Evolutionary conservation across 176 grass and related monocot genomes (phyloP).

Genomic region (Triticum turgidum): DNA sequence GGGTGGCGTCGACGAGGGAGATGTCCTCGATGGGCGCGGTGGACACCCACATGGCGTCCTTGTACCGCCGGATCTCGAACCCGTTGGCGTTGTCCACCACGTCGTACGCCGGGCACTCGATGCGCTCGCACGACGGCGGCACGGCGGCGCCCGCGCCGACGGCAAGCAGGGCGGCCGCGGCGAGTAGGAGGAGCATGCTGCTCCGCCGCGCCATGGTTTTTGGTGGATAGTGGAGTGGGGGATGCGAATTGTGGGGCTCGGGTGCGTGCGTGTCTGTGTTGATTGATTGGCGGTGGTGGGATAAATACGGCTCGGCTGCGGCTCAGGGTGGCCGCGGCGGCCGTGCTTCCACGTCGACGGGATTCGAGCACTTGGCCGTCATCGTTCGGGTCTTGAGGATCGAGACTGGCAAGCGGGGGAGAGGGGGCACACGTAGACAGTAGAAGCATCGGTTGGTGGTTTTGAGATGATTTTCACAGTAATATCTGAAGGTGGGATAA

Average conservation of each 20-base stretch:
- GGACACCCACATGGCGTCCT: slow-evolving; percentile 67
- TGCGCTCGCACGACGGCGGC: slow-evolving; percentile 82
- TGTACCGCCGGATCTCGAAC: slow-evolving; percentile 91
- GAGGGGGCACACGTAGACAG: not conserved
- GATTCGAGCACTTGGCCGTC: slow-evolving; percentile 29
- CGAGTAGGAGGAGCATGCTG: slow-evolving; percentile 4
- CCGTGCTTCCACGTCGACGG: slow-evolving; percentile 46
- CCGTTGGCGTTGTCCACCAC: slow-evolving; percentile 85
- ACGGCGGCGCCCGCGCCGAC: not conserved
- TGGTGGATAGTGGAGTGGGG: not conserved
- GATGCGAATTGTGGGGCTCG: slow-evolving; percentile 21
- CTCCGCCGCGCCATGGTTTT: slow-evolving; percentile 33
- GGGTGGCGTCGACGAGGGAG: slow-evolving; percentile 86
- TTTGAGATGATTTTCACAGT: not conserved
- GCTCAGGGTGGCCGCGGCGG: slow-evolving; percentile 30
- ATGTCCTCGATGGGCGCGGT: slow-evolving; percentile 79
- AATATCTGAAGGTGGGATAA: not conserved
- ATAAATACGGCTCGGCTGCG: slow-evolving; percentile 28
- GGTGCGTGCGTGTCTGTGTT: slow-evolving; percentile 25
- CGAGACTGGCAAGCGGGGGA: not conserved
- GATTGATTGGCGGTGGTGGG: slow-evolving; percentile 12
- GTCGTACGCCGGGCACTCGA: slow-evolving; percentile 92
- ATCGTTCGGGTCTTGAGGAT: not conserved
- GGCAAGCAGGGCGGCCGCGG: not conserved
- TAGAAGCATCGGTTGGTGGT: not conserved